Base-by-base conservation (phyloP, 495 filamentous ascomycete species). In the Neurospora sp. region DNA sequence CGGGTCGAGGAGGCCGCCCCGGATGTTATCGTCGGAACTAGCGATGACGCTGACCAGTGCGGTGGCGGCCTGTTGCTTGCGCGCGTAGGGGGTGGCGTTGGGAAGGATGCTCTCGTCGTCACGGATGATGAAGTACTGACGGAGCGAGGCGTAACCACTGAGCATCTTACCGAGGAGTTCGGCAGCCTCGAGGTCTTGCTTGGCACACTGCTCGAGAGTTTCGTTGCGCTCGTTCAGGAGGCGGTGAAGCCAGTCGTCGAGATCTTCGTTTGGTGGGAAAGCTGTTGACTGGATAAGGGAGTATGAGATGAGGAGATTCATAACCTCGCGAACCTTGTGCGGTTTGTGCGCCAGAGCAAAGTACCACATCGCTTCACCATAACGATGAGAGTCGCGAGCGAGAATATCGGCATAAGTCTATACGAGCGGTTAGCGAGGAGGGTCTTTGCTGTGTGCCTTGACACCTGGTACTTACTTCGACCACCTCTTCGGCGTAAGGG, bases 111-210 rank as follows among this genome's bases (percentile, higher is more conserved):
- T 48, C 14, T 80, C 78, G 73, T 73, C 44, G 74, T 98, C 94
- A 68, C 94, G 89, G 45, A 93, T 87, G 75, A 94, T 91, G 80
- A 96, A 98, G 82, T 94, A 97, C 74, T 90, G 90, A 18, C 94
- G 89, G 7, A 98, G 84, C 1, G 91, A 94, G 41, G 93, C 94
- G 76, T 97, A 98, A 41, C 94, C 94, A 78, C 91, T 94, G n/a
- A 97, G 87, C 78, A 93, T 90, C 73, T 88, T 91, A 69, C 92
- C 91, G 2, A 98, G 84, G 10, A 96, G 88, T 71, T 89, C 85
- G 31, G 94, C 94, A 10, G 92, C 94, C 75, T 93, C 91, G 42
- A 88, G 83, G 79, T 97, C 93, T 20, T 87, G 81, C 39, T 85
- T 82, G 1, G 91, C 90, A 69, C 92, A 87, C 18, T 87, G 80